Base-by-base conservation (phyloP, 495 filamentous ascomycete species). In the Trichoderma parareesei region DNA sequence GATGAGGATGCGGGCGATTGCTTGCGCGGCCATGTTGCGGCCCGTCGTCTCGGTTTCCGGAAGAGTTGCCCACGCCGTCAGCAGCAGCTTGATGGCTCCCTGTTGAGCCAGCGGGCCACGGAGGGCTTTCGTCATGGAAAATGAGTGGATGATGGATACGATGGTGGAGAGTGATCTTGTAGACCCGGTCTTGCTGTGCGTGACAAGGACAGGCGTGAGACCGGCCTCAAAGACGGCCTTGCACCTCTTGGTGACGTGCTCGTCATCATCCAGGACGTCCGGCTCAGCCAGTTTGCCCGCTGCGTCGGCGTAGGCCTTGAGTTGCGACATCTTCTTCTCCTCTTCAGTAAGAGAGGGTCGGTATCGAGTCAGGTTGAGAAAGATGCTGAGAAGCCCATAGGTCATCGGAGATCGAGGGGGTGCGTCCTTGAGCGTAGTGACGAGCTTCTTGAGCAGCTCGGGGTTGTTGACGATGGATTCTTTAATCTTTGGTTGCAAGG, bases 251-350 rank as follows among this genome's bases (percentile, higher is more conserved):
- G 86, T 79, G 33, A 96, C 92, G 61, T 88, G 85, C 6, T 87
- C 78, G 55, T 96, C 86, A 61, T 88, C 82, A 66, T 90, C 88
- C 4, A 92, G 78, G 6, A 85, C 82, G 71, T 94, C 87, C 2
- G 84, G 78, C 27, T 85, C 76, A 3, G 79, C 66, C 10, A 84
- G 72, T 38, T 86, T 82, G 64, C 87, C 86, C 5, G 85, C 85
- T 9, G 91, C 88, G 70, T 96, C 90, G 27, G 94, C 93, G 70
- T 97, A 98, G 3, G 91, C 88, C 76, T 95, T 97, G 38, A 98
- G 84, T 69, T 99, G 88, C 2, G 82, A 81, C 72, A 99, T 88
- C 65, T 89, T 88, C 77, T 93, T 94, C 72, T 97, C 88, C 71
- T 98, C 94, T 69, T 97, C 93, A 11, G 91, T 87, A 20, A 91